Evolutionary conservation across 148 eudicot genomes (phyloP), one percentile per base, ranked within the genome.

Genomic region (Nyssa sinensis): DNA sequence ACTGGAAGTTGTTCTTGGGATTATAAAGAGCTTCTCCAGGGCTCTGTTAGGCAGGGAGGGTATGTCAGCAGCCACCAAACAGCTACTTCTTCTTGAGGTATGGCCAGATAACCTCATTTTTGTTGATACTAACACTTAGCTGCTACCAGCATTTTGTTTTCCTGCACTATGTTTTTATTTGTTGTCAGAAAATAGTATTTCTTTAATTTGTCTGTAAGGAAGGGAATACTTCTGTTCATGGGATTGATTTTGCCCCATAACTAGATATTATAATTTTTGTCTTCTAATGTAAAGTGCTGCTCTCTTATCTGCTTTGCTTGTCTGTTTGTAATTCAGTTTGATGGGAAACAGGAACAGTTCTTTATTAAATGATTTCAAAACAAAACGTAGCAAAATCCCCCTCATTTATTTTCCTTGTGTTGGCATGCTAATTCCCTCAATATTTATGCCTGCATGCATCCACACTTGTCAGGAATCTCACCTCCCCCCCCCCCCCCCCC

Each of bases 31-130:
- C 81, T 85, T 79, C 81, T 87, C 89, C 64, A 95, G 80, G 84
- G 78, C 84, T 60, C 79, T 86, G 19, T 71, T 92, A 67, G 97
- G 89, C 62, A 85, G 77, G 83, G 91, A 89, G 51, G 87, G 87
- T 27, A 58, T 75, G 72, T 81, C 83, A 62, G 85, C 83, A 44
- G 96, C 98, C 69, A 85, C 68, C 79, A 82, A 81, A 67, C 98
- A 92, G 75, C 80, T 94, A 53, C 78, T 73, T 75, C 89, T 85
- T 80, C 94, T 94, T 60, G 98, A 94, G 93, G 98, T 94, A 82
- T 76, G 85, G 7, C 51, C 23, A 69, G 65, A 27, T 28, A 70
- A 29, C 24, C 62, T 12, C 55, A n/a, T 73, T 68, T 72, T 31
- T 25, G 28, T 32, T 9, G 23, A 24, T 4, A 58, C 3, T 41